Conservation (phyloP, 2,329 filamentous ascomycete genomes). For the Neurospora crassa region DNA sequence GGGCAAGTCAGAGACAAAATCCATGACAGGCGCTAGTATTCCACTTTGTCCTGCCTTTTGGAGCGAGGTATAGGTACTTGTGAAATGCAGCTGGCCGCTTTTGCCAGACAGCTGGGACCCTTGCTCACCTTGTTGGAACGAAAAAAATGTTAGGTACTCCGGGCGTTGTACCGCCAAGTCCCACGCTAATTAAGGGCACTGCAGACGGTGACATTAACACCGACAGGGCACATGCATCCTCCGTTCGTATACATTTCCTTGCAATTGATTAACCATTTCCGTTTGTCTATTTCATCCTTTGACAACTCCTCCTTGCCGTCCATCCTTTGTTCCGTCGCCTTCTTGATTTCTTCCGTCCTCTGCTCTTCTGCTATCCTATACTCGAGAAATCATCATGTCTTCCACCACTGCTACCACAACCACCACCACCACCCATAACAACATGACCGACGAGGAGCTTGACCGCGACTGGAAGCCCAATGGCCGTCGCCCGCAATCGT, state of each 20-base stretch:
- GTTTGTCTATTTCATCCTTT: background rate
- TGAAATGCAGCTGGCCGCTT: conserved; percentile 6
- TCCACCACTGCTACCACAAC: conserved; percentile 1
- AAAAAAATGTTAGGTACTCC: background rate
- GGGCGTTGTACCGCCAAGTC: background rate
- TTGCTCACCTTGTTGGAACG: background rate
- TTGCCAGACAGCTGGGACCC: conserved; percentile 9
- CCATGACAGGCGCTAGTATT: background rate
- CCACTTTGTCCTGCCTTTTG: too few relatives aligned
- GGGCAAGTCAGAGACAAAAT: background rate
- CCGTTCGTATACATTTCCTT: background rate
- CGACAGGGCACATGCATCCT: background rate
- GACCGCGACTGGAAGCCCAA: conserved; percentile 74
- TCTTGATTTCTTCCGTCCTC: background rate
- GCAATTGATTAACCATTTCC: background rate
- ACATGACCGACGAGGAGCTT: conserved; percentile 55
- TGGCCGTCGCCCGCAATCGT: conserved; percentile 74
- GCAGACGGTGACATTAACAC: background rate
- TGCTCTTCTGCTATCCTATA: background rate
- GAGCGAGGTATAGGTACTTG: background rate
- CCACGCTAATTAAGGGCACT: background rate
- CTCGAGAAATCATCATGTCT: background rate
- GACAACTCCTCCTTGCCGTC: background rate
- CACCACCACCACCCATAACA: conserved; percentile 10
- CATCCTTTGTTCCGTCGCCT: background rate